Percentiles rank a stretch among this genome's conserved stretches.
Conservation (phyloP, 345 rosid genomes). For the Gossypium longicalyx region DNA sequence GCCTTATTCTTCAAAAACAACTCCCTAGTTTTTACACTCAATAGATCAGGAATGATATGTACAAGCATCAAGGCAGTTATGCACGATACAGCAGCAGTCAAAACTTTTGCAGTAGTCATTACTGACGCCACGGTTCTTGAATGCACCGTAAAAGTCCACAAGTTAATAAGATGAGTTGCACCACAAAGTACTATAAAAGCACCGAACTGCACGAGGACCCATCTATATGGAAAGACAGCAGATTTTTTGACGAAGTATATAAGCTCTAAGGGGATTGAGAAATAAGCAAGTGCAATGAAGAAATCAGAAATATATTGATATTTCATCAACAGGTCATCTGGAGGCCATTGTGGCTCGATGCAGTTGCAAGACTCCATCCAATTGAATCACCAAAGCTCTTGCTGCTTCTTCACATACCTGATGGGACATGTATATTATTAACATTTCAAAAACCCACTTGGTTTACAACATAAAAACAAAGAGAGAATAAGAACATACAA, state of each 20-base stretch:
- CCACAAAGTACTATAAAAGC: slow-evolving; percentile 99
- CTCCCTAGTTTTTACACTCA: slow-evolving; percentile 91
- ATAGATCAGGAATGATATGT: slow-evolving; percentile 87
- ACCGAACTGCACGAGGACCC: slow-evolving; percentile 99
- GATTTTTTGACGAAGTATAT: slow-evolving; percentile 98
- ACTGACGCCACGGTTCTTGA: slow-evolving; percentile 73
- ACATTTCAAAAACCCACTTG: too few species aligned
- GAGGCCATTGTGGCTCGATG: slow-evolving; percentile 93
- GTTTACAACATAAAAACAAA: too few species aligned
- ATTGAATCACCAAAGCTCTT: slow-evolving; percentile 15
- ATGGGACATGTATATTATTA: not conserved
- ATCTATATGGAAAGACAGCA: slow-evolving; percentile 81
- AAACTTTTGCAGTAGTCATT: slow-evolving; percentile 71
- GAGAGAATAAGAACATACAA: too few species aligned
- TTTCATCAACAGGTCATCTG: slow-evolving; percentile 86
- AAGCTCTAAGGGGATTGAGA: slow-evolving; percentile 92
- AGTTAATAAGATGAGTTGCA: slow-evolving; percentile 86
- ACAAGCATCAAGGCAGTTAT: slow-evolving; percentile 97
- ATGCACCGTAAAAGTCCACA: slow-evolving; percentile 85
- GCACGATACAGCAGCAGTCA: slow-evolving; percentile 91
- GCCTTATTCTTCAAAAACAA: slow-evolving; percentile 89
- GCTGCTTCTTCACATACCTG: slow-evolving; percentile 34
- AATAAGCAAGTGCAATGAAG: slow-evolving; percentile 95
- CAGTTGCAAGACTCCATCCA: slow-evolving; percentile 87
- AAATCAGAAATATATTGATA: slow-evolving; percentile 98